phyloP scores from a whole-genome alignment of 1,284 basidiomycete species.

The Leccinum pachyderme region DNA sequence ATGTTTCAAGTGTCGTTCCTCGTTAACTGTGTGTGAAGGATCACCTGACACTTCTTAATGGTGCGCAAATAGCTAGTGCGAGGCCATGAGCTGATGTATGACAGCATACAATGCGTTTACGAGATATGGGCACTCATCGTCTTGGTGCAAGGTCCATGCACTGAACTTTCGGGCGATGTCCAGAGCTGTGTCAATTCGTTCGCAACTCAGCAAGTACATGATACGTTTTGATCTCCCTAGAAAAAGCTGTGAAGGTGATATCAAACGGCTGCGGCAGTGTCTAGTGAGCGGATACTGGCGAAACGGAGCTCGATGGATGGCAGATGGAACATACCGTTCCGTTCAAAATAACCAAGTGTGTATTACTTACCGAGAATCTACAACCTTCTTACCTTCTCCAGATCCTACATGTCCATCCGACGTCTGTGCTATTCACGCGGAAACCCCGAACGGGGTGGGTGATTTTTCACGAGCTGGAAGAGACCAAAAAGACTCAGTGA shows the following conservation, averaged over 20 bases:
- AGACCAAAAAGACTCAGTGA: slow-evolving; percentile 89
- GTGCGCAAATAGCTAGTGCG: slow-evolving; percentile 39
- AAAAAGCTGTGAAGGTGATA: slow-evolving; percentile 85
- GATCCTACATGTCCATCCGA: slow-evolving; percentile 89
- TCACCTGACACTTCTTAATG: slow-evolving; percentile 88
- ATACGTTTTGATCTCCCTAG: slow-evolving; percentile 77
- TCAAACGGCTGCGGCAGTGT: slow-evolving; percentile 75
- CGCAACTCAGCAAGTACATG: slow-evolving; percentile 92
- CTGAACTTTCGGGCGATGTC: slow-evolving; percentile 92
- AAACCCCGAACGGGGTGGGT: slow-evolving; percentile 91
- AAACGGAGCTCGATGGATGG: slow-evolving; percentile 86
- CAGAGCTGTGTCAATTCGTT: slow-evolving; percentile 87
- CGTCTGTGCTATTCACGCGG: slow-evolving; percentile 91
- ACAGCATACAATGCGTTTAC: slow-evolving; percentile 91
- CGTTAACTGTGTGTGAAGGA: slow-evolving; percentile 52
- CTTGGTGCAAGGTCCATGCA: slow-evolving; percentile 92
- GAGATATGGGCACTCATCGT: slow-evolving; percentile 75
- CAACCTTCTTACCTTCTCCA: slow-evolving; percentile 29
- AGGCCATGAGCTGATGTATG: slow-evolving; percentile 15
- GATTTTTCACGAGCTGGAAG: slow-evolving; percentile 92
- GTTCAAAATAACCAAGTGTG: slow-evolving; percentile 79
- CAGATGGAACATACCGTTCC: slow-evolving; percentile 87
- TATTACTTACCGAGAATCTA: slow-evolving; percentile 6
- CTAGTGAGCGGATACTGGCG: slow-evolving; percentile 92
- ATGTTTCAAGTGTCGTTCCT: background rate